Conservation (phyloP, 192 early-diverging fungal genomes). For the Linnemannia schmuckeri region DNA sequence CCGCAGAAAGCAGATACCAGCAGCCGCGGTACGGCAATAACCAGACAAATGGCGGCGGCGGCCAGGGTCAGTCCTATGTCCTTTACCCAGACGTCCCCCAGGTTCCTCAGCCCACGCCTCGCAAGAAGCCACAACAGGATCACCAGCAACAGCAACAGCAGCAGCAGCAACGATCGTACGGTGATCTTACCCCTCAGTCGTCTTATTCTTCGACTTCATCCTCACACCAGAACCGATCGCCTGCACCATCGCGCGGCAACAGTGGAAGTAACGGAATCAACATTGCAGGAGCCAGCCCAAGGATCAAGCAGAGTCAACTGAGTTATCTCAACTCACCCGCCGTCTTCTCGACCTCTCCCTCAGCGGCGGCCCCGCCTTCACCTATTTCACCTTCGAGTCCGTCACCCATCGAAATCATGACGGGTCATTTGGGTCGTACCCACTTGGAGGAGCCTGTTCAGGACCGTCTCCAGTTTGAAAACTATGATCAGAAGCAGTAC, state of each 20-base stretch:
- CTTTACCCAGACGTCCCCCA: slow-evolving; percentile 20
- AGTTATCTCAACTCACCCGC: slow-evolving; percentile 30
- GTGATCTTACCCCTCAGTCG: slow-evolving; percentile 35
- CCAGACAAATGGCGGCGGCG: neutral
- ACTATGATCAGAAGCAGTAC: slow-evolving; percentile 38
- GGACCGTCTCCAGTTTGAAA: slow-evolving; percentile 26
- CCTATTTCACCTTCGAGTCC: slow-evolving; percentile 47
- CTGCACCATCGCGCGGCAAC: slow-evolving; percentile 29
- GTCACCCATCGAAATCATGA: slow-evolving; percentile 16
- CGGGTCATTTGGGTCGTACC: slow-evolving; percentile 26
- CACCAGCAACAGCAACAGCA: slow-evolving; percentile 35
- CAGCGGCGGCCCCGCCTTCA: slow-evolving; percentile 26
- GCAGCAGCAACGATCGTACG: slow-evolving; percentile 16
- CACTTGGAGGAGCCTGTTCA: slow-evolving; percentile 32
- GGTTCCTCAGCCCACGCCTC: neutral
- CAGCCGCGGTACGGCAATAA: slow-evolving; percentile 19
- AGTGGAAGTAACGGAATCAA: slow-evolving; percentile 30
- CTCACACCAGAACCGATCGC: slow-evolving; percentile 17
- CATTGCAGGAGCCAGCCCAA: neutral
- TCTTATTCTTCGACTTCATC: slow-evolving; percentile 31
- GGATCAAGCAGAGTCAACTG: slow-evolving; percentile 31
- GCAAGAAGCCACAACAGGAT: slow-evolving; percentile 13
- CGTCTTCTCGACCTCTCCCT: neutral
- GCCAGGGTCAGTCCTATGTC: slow-evolving; percentile 16
- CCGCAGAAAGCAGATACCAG: slow-evolving; percentile 15